Evolutionary conservation across 805 yeast genomes (phyloP).

Genomic region (Ogataea siamensis): DNA sequence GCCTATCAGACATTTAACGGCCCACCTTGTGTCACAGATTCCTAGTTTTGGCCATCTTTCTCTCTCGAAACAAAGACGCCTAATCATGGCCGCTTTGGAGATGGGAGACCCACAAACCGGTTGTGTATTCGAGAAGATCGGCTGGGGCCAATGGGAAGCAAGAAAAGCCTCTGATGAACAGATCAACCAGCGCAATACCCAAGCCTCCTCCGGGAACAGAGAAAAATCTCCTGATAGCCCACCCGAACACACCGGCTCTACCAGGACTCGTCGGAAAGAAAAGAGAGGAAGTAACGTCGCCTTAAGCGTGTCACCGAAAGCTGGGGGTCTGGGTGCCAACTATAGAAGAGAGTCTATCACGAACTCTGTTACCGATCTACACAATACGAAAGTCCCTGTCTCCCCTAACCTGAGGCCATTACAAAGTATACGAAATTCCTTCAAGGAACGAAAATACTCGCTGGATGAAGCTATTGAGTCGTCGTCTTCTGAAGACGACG

Average conservation of each 20-base stretch:
- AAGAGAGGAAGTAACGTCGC: slow-evolving; percentile 15
- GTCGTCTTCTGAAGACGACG: slow-evolving; percentile 40
- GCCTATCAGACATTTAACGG: slow-evolving; percentile 86
- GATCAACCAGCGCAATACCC: slow-evolving; percentile 24
- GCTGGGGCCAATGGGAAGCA: slow-evolving; percentile 98
- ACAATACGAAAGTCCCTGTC: slow-evolving; percentile 44
- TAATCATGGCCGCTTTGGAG: slow-evolving; percentile 87
- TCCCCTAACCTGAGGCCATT: slow-evolving; percentile 35
- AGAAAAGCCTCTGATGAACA: slow-evolving; percentile 38
- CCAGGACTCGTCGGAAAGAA: slow-evolving; percentile 12
- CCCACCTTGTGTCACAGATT: slow-evolving; percentile 70
- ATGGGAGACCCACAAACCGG: slow-evolving; percentile 58
- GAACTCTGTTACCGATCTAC: slow-evolving; percentile 42
- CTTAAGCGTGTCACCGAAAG: slow-evolving; percentile 24
- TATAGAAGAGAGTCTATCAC: slow-evolving; percentile 53
- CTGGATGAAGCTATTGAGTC: slow-evolving; percentile 40
- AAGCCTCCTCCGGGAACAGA: slow-evolving; percentile 16
- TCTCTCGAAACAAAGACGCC: slow-evolving; percentile 82
- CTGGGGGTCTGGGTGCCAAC: slow-evolving; percentile 7
- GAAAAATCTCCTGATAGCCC: slow-evolving; percentile 22
- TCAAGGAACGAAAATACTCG: slow-evolving; percentile 30
- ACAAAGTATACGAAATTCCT: slow-evolving; percentile 31
- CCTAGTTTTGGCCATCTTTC: slow-evolving; percentile 78
- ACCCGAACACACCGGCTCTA: slow-evolving; percentile 8
- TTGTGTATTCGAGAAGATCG: slow-evolving; percentile 84